Evolutionary conservation across 768 basidiomycete species (phyloP).

Genomic region (Boletus patriciae): DNA sequence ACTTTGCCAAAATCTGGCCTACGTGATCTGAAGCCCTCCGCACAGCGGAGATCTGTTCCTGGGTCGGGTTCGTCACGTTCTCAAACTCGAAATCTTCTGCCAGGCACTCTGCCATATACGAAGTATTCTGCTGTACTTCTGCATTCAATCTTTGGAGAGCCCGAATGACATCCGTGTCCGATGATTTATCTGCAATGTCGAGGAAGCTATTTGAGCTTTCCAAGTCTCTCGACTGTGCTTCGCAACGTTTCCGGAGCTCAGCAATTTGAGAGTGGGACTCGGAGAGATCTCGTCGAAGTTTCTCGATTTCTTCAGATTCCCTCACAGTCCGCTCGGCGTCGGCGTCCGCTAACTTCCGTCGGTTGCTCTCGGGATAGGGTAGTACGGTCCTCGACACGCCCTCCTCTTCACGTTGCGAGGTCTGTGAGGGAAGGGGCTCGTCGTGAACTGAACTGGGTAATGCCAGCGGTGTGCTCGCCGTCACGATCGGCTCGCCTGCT

Average conservation of each 20-base stretch:
- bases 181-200: slow-evolving; percentile 9
- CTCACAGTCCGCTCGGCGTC: background rate
- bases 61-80: background rate
- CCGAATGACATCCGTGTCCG: slow-evolving; percentile 8
- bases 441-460: background rate
- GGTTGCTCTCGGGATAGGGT: background rate
- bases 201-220: slow-evolving; percentile 6
- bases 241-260: slow-evolving; percentile 9
- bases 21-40: background rate
- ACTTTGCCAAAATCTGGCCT: background rate
- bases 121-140: slow-evolving; percentile 9
- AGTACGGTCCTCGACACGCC: too few species aligned
- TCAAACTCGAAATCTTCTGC: background rate
- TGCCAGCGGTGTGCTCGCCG: background rate
- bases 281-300: slow-evolving; percentile 8
- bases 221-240: slow-evolving; percentile 13
- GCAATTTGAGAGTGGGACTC: background rate
- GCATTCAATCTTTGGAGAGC: slow-evolving; percentile 12
- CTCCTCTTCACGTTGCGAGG: background rate
- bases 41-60: slow-evolving; percentile 1
- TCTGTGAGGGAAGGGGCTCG: background rate
- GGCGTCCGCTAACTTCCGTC: background rate
- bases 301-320: slow-evolving; percentile 2
- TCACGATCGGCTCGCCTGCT: background rate
- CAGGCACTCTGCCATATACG: slow-evolving; percentile 11